Conservation (phyloP, 1,284 basidiomycete species). For the Ceratobasidium sp. region DNA sequence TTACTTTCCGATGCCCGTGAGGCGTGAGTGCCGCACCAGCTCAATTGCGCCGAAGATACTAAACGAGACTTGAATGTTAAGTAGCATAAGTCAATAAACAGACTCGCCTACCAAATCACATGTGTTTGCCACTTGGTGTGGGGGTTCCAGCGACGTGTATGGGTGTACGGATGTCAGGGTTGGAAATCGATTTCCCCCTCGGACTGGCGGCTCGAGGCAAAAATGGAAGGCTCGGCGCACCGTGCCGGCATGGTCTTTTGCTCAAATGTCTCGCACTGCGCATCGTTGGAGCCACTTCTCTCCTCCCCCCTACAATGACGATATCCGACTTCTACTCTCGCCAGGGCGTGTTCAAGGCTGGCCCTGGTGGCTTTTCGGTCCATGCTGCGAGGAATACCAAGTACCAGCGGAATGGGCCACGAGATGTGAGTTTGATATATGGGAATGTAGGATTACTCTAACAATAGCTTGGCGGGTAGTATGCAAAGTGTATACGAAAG, state of each 20-base stretch:
- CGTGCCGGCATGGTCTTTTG: slow-evolving; percentile 1
- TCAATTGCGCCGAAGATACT: too few relatives aligned
- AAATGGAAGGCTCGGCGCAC: slow-evolving; percentile 10
- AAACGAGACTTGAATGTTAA: neutral
- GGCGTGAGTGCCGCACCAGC: too few relatives aligned
- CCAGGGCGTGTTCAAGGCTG: neutral
- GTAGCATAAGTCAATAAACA: too few relatives aligned
- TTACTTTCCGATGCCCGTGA: too few relatives aligned
- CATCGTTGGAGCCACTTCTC: neutral
- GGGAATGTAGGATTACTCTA: too few relatives aligned
- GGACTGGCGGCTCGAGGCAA: neutral
- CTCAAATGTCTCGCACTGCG: neutral
- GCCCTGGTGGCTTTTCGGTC: slow-evolving; percentile 7
- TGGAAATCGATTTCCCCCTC: neutral
- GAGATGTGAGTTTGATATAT: slow-evolving; percentile 6
- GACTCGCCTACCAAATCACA: too few relatives aligned
- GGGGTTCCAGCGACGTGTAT: too few relatives aligned
- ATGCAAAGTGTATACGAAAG: slow-evolving; percentile 40
- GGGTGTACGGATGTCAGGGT: too few relatives aligned
- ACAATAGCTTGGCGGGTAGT: neutral
- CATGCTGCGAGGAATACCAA: slow-evolving; percentile 6
- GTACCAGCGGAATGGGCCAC: slow-evolving; percentile 24
- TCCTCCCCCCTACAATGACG: neutral
- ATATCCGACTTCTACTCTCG: neutral
- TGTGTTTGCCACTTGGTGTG: too few relatives aligned